These are phyloP conservation scores for Xerocomellus chrysenteron DNA, from an alignment of 768 basidiomycete species.

Conservation along the genomic window DNA sequence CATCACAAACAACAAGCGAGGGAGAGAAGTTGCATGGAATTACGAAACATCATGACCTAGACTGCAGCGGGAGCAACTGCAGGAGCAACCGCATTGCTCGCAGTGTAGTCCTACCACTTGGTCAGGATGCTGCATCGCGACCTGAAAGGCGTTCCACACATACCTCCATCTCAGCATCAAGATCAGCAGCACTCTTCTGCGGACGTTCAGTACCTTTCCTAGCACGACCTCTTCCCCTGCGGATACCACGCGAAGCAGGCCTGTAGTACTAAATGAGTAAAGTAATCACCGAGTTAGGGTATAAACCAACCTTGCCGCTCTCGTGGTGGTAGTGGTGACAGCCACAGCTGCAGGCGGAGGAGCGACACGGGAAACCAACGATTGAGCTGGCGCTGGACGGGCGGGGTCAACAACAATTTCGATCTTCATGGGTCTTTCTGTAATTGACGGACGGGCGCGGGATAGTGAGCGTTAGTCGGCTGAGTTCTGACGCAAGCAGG, in stretches of 20 bases:
- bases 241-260: conserved; percentile 41
- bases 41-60: conserved; percentile 10
- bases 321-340: conserved; percentile 15
- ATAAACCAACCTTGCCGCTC: conserved; percentile 37
- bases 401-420: conserved; percentile 93
- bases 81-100: conserved; percentile 45
- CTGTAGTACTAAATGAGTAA: conserved; percentile 20
- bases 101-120: conserved; percentile 62
- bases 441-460: conserved; percentile 35
- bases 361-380: conserved; percentile 83
- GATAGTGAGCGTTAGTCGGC: conserved; percentile 37
- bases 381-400: conserved; percentile 54
- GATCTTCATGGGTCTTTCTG: conserved; percentile 98
- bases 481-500: conserved; percentile 36
- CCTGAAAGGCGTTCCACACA: conserved; percentile 15
- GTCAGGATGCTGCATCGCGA: neutral
- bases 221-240: conserved; percentile 44
- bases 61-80: conserved; percentile 46
- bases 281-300: neutral
- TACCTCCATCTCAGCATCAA: conserved; percentile 99
- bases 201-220: conserved; percentile 58
- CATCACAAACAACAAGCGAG: conserved; percentile 7
- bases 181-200: conserved; percentile 80
- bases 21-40: conserved; percentile 2
- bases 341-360: conserved; percentile 49